Conservation (phyloP, 768 basidiomycete species). For the Phylloporus sp. region DNA sequence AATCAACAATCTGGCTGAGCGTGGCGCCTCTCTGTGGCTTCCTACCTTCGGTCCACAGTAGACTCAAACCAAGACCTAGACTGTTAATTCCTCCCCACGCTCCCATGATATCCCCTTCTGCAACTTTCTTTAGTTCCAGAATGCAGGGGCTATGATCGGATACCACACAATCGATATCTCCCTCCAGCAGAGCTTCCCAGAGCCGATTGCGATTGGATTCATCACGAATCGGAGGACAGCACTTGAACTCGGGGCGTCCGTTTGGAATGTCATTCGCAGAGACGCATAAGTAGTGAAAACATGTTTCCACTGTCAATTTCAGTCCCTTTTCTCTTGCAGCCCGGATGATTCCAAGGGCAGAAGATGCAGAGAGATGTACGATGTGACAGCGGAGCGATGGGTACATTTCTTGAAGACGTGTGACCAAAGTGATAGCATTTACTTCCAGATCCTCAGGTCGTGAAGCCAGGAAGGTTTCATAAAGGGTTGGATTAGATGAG, state of each 20-base stretch:
- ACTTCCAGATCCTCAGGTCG: conserved; percentile 79
- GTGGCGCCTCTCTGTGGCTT: conserved; percentile 48
- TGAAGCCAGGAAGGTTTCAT: conserved; percentile 81
- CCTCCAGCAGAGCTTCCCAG: conserved; percentile 79
- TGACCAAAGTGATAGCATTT: conserved; percentile 77
- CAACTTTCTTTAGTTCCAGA: conserved; percentile 71
- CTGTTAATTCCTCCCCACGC: conserved; percentile 97
- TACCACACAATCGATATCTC: conserved; percentile 87
- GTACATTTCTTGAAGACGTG: conserved; percentile 54
- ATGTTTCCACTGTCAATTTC: conserved; percentile 90
- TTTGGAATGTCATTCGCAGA: conserved; percentile 67
- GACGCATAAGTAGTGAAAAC: conserved; percentile 93
- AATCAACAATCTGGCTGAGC: conserved; percentile 63
- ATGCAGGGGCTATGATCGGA: conserved; percentile 96
- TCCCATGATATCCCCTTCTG: conserved; percentile 76
- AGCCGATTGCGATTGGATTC: conserved; percentile 66
- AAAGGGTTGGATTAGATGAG: conserved; percentile 47
- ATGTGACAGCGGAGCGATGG: conserved; percentile 83
- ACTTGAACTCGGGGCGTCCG: conserved; percentile 87
- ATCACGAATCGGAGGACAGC: conserved; percentile 90
- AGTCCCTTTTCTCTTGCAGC: conserved; percentile 60
- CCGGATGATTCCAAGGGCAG: conserved; percentile 73
- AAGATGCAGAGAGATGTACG: conserved; percentile 88
- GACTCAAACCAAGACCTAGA: conserved; percentile 82
- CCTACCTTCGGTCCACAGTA: conserved; percentile 83